Percentiles rank a stretch among this genome's conserved stretches.
Evolutionary conservation across 176 grass and related monocot species (phyloP).

Genomic region (Bolboschoenus planiculmis): DNA sequence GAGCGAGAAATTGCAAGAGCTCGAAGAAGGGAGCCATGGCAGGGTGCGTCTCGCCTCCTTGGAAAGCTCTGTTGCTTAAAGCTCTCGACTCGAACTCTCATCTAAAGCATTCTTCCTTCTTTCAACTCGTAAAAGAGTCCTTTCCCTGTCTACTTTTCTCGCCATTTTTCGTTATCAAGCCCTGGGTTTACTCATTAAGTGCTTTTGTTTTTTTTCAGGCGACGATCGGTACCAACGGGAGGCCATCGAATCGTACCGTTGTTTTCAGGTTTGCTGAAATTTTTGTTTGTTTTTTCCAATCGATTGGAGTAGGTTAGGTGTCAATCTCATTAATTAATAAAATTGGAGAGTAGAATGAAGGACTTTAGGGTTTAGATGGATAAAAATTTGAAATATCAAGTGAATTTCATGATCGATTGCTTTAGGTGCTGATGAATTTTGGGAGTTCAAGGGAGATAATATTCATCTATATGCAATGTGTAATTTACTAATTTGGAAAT

Average conservation of each 20-base stretch:
- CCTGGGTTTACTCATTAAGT: neutral
- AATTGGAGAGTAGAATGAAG: neutral
- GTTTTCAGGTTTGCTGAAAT: slow-evolving; percentile 56
- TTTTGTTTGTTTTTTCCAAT: neutral
- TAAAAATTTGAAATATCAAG: neutral
- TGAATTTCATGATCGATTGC: neutral
- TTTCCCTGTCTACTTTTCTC: neutral
- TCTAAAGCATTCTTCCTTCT: slow-evolving; percentile 70
- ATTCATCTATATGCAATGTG: neutral
- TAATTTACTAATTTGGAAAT: neutral
- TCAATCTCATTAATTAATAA: neutral
- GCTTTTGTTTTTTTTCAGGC: slow-evolving; percentile 35
- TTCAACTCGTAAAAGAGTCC: slow-evolving; percentile 58
- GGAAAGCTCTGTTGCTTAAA: slow-evolving; percentile 63
- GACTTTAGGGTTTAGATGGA: neutral
- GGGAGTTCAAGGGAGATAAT: neutral
- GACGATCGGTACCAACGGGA: slow-evolving; percentile 43
- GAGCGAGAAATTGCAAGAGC: neutral
- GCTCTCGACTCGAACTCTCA: slow-evolving; percentile 69
- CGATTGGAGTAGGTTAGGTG: neutral
- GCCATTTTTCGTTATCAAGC: neutral
- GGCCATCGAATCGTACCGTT: slow-evolving; percentile 77
- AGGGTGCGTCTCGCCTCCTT: slow-evolving; percentile 27
- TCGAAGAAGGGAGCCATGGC: neutral
- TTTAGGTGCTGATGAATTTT: neutral